A percentile compares a stretch with the other conserved stretches of the same genome.
Conservation (phyloP, 2,329 filamentous ascomycete species). For the Lachnellula suecica region DNA sequence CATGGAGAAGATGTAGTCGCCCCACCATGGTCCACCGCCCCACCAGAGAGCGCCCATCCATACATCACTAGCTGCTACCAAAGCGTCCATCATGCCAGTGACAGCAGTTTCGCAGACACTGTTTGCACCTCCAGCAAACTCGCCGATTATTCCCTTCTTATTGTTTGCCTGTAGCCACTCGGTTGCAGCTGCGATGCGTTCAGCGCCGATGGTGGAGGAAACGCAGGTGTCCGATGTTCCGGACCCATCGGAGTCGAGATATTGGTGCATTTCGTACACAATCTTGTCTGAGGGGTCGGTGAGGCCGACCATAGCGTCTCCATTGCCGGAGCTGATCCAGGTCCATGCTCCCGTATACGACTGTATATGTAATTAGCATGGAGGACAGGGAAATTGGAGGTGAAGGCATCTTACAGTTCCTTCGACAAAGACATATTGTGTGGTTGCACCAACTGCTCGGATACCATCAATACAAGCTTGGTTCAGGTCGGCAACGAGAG, state of each 20-base stretch:
- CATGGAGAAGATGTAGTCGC: conserved; percentile 44
- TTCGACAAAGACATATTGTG: conserved; percentile 59
- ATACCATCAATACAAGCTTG: conserved; percentile 45
- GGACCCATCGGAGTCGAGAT: conserved; percentile 55
- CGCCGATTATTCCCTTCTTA: conserved; percentile 52
- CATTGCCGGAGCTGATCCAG: conserved; percentile 39
- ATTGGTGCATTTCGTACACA: conserved; percentile 63
- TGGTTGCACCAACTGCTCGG: conserved; percentile 42
- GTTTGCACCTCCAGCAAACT: conserved; percentile 54
- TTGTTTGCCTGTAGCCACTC: conserved; percentile 52
- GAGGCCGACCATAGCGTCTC: conserved; percentile 40
- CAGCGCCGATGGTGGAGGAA: conserved; percentile 49
- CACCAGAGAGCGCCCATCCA: conserved; percentile 52
- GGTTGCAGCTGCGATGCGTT: conserved; percentile 50
- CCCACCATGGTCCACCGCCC: conserved; percentile 53
- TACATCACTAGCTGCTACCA: conserved; percentile 49
- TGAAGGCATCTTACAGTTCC: conserved; percentile 40
- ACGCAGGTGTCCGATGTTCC: conserved; percentile 52
- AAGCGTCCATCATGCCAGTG: conserved; percentile 46
- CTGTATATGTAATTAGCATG: not conserved
- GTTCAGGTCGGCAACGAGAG: conserved; percentile 40
- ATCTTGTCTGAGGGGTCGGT: conserved; percentile 53
- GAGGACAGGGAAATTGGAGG: not conserved
- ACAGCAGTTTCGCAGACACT: conserved; percentile 47
- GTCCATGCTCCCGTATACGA: conserved; percentile 26